A percentile compares a stretch with the other conserved stretches of the same genome.
Evolutionary conservation across 768 basidiomycete genomes (phyloP).

Genomic region (Lyophyllum shimeji): DNA sequence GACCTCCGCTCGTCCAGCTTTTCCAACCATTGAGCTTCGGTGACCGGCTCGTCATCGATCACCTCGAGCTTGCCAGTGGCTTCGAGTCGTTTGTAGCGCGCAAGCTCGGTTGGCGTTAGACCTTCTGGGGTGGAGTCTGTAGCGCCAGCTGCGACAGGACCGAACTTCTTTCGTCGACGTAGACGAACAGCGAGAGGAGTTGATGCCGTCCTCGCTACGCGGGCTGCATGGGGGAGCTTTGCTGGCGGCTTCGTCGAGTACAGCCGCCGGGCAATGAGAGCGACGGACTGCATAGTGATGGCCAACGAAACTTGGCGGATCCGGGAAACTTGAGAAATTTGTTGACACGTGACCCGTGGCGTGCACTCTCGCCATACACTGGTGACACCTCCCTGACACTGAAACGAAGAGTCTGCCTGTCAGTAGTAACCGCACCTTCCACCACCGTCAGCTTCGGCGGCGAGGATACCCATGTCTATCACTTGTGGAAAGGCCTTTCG

Average conservation of each 20-base stretch:
- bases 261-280: slow-evolving; percentile 31
- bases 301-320: not conserved
- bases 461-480: slow-evolving; percentile 35
- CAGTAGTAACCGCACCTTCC: not conserved
- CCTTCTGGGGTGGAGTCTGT: slow-evolving; percentile 54
- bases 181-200: slow-evolving; percentile 73
- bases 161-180: slow-evolving; percentile 57
- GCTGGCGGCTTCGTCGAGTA: slow-evolving; percentile 39
- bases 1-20: slow-evolving; percentile 55
- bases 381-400: too few species aligned
- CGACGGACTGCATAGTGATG: slow-evolving; percentile 32
- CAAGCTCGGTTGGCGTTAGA: slow-evolving; percentile 64
- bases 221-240: slow-evolving; percentile 35
- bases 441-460: slow-evolving; percentile 15
- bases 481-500: slow-evolving; percentile 46
- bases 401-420: too few species aligned
- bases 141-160: slow-evolving; percentile 29
- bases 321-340: slow-evolving; percentile 10
- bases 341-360: slow-evolving; percentile 15
- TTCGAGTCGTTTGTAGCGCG: slow-evolving; percentile 57
- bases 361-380: slow-evolving; percentile 1
- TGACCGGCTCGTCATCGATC: slow-evolving; percentile 34
- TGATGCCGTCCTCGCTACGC: slow-evolving; percentile 64
- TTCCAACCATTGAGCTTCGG: slow-evolving; percentile 61
- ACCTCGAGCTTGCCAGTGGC: slow-evolving; percentile 50